Conservation (phyloP, 2,329 filamentous ascomycete species). For the Verticillium zaregamsianum region DNA sequence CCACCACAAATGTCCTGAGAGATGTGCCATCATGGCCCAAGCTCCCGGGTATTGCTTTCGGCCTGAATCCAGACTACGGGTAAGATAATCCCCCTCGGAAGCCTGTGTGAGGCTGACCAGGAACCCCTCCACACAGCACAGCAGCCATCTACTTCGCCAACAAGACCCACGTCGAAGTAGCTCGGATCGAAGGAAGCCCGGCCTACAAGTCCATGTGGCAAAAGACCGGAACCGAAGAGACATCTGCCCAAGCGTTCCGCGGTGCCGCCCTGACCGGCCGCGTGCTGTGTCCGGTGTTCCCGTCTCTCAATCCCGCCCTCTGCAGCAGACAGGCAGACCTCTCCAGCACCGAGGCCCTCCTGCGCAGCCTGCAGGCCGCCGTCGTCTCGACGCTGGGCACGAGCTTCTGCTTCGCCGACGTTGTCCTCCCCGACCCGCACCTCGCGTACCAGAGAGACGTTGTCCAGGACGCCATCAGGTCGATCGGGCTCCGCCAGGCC, state of each 20-base stretch:
- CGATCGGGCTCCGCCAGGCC: not conserved
- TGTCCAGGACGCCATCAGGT: not conserved
- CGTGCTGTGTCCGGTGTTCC: not conserved
- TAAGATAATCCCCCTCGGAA: not conserved
- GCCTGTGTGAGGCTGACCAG: not conserved
- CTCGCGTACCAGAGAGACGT: not conserved
- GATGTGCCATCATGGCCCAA: not conserved
- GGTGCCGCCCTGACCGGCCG: not conserved
- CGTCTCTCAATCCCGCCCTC: not conserved
- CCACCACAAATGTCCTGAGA: too few species aligned
- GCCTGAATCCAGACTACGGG: not conserved
- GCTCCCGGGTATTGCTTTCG: not conserved
- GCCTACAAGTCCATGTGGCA: conserved; percentile 4
- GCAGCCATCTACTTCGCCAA: conserved; percentile 4
- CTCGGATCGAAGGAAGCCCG: conserved; percentile 1
- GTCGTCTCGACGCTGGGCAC: conserved; percentile 2
- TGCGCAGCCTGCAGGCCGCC: not conserved
- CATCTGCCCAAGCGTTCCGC: too few species aligned
- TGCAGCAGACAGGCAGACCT: not conserved
- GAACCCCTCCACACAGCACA: not conserved
- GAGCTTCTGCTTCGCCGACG: conserved; percentile 1
- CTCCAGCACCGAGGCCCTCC: not conserved
- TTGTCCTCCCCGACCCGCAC: not conserved
- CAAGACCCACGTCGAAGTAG: not conserved
- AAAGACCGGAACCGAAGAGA: not conserved